Percentiles rank a stretch among this genome's conserved stretches.
Evolutionary conservation across 129 eudicot species (phyloP).

Genomic region (Pseudognaphalium luteoalbum): DNA sequence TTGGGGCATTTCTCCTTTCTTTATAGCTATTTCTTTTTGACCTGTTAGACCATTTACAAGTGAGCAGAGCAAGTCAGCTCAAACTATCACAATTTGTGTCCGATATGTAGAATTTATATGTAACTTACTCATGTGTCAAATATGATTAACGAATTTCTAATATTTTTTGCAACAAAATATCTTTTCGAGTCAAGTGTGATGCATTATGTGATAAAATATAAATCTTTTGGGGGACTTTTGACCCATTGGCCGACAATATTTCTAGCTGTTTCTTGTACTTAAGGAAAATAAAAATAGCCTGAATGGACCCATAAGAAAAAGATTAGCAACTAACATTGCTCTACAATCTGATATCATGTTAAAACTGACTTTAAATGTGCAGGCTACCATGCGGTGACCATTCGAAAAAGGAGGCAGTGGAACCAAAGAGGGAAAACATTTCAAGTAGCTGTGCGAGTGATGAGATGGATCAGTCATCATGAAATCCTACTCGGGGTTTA

Average conservation of each 20-base stretch:
- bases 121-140: no score
- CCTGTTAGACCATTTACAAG: background rate
- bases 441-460: conserved; percentile 22
- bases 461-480: conserved; percentile 26
- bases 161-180: no score
- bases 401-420: conserved; percentile 13
- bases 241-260: background rate
- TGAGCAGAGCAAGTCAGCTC: background rate
- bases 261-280: background rate
- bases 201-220: no score
- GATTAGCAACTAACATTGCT: background rate
- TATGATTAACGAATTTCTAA: no score
- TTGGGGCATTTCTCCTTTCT: background rate
- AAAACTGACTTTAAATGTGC: background rate
- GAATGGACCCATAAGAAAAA: background rate
- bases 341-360: background rate
- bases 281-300: background rate
- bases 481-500: background rate
- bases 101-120: background rate
- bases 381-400: conserved; percentile 35
- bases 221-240: background rate
- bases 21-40: background rate
- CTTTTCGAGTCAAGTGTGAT: no score
- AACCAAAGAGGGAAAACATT: conserved; percentile 29
- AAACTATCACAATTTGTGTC: background rate